Conservation (phyloP, 2,329 filamentous ascomycete species). For the Pseudogymnoascus sp. region DNA sequence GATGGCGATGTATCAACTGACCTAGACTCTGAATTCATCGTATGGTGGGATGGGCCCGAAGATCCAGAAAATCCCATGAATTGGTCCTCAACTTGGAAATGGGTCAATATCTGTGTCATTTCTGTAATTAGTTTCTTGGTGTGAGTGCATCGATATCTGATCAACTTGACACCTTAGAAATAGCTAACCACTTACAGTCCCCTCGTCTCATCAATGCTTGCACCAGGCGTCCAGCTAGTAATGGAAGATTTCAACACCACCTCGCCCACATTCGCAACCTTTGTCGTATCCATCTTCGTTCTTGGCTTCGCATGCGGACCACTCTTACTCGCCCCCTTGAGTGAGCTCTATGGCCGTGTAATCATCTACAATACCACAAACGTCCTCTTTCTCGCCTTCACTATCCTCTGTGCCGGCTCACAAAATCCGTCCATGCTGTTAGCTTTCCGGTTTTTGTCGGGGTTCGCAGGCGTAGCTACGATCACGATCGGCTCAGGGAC, state of each 20-base stretch:
- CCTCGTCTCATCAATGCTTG: conserved; percentile 40
- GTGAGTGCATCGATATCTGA: conserved; percentile 14
- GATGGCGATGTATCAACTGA: conserved; percentile 10
- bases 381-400: conserved; percentile 47
- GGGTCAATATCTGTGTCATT: conserved; percentile 17
- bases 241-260: conserved; percentile 36
- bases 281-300: conserved; percentile 50
- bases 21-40: conserved; percentile 15
- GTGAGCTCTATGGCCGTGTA: conserved; percentile 49
- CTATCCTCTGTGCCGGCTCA: conserved; percentile 54
- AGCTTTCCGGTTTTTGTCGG: conserved; percentile 40
- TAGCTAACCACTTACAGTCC: conserved; percentile 23
- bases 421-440: conserved; percentile 38
- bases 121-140: conserved; percentile 21
- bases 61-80: conserved; percentile 22
- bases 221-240: conserved; percentile 38
- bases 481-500: conserved; percentile 54
- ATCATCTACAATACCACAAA: conserved; percentile 36
- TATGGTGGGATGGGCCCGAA: conserved; percentile 18
- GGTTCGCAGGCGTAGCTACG: conserved; percentile 48
- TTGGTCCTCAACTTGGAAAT: conserved; percentile 19
- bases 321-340: conserved; percentile 50
- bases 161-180: neutral
- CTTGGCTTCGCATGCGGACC: conserved; percentile 56
- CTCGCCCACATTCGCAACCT: conserved; percentile 29